Evolutionary conservation across 805 yeast species (phyloP), one percentile per base, ranked within the genome.

Genomic region (Zygosaccharomyces lentus): DNA sequence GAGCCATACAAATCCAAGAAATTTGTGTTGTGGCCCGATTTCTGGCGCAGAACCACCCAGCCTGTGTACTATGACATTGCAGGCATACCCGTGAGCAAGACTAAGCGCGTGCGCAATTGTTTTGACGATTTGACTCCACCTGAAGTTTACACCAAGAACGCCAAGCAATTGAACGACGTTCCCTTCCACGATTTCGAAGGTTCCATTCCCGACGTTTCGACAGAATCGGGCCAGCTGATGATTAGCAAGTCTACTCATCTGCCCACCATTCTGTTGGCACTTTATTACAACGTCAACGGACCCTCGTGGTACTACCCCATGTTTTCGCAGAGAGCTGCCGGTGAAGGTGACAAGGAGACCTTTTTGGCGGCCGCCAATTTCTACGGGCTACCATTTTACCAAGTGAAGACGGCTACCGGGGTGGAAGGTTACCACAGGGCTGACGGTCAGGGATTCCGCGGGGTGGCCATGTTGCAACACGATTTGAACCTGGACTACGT

Each of bases 31-130:
- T 87, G 95, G 91, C 95, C 95, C 2, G 96, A 87, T 66, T 87
- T 81, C 65, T 87, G 96, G 96, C 78, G 82, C 62, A 74, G 96
- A 53, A 81, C 90, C 10, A 85, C 91, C 0, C 78, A 87, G 2
- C 95, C 96, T 9, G 65, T 70, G 36, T 86, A 76, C 59, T 87
- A 84, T 65, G 75, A 78, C 27, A 80, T 87, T 53, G 89, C 89
- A 0, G 87, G 79, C 2, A 70, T 81, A 8, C 58, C 69, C 38
- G 69, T 81, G 2, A 74, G 76, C 25, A 57, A 58, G 32, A 70
- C 53, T 52, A 70, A 56, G 45, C 68, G 65, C n/a, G 70, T 69
- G 50, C 52, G 77, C 63, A 56, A 61, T 44, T 57, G 59, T 16
- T 57, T 64, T 56, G 74, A 54, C 64, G 61, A 54, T 60, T 59